phyloP scores from a whole-genome alignment of 225 moss, liverwort and hornwort species.

The Takakia lepidozioides region DNA sequence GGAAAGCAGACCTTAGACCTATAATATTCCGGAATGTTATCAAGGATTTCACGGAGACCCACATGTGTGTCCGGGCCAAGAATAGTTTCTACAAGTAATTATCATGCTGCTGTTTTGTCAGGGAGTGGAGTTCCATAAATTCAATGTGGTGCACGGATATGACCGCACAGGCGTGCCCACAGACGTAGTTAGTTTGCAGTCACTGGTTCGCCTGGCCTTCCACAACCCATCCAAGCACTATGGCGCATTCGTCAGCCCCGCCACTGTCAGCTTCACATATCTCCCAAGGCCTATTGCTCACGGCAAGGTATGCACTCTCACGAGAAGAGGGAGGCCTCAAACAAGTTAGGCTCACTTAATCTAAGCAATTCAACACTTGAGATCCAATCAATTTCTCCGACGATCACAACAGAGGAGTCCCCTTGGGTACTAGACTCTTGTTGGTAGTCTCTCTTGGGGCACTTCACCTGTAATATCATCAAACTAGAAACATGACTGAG shows the following conservation, averaged over 20 bases:
- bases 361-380: background rate
- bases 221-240: conserved; percentile 45
- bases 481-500: background rate
- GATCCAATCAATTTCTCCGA: no score
- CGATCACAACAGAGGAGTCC: no score
- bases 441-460: no score
- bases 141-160: conserved; percentile 31
- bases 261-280: conserved; percentile 28
- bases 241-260: conserved; percentile 42
- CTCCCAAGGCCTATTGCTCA: conserved; percentile 50
- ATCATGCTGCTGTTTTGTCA: conserved; percentile 2
- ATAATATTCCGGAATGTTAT: no score
- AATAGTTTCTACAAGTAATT: background rate
- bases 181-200: conserved; percentile 52
- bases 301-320: conserved; percentile 26
- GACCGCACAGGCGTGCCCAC: conserved; percentile 57
- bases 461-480: background rate
- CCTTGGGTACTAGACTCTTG: no score
- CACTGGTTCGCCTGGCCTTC: conserved; percentile 39
- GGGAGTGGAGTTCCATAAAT: conserved; percentile 49
- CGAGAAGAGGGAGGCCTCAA: background rate
- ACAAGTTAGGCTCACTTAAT: background rate
- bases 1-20: no score
- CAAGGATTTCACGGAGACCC: no score
- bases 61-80: no score